A percentile compares a stretch with the other conserved stretches of the same genome.
Conservation (phyloP, 768 basidiomycete species). For the Boletales sp. region DNA sequence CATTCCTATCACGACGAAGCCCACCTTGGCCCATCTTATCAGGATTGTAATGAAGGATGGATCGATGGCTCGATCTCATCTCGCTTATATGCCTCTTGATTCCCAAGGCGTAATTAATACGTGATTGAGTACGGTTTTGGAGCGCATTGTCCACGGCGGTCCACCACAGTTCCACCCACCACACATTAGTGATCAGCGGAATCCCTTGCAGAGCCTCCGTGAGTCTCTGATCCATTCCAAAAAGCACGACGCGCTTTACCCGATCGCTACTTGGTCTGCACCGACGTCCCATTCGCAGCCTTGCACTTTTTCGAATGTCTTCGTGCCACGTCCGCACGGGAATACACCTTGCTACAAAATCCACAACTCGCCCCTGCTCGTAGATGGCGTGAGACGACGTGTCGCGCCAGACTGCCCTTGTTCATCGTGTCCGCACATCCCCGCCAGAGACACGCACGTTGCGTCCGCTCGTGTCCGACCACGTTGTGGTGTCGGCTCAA, state of each 20-base stretch:
- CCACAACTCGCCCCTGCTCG: conserved; percentile 16
- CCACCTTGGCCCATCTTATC: background rate
- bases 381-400: conserved; percentile 23
- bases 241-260: background rate
- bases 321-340: conserved; percentile 22
- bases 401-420: conserved; percentile 24
- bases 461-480: conserved; percentile 15
- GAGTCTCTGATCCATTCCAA: background rate
- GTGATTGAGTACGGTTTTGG: background rate
- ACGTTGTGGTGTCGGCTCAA: conserved; percentile 17
- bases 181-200: too few relatives aligned
- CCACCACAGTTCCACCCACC: background rate
- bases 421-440: conserved; percentile 23
- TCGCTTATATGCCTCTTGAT: background rate
- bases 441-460: conserved; percentile 18
- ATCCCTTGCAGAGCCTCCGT: background rate
- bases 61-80: background rate
- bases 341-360: conserved; percentile 24
- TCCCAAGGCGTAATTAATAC: background rate
- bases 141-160: background rate
- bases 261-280: background rate
- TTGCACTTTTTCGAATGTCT: conserved; percentile 28
- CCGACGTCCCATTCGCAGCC: conserved; percentile 11
- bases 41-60: background rate
- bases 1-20: too few relatives aligned